These are phyloP conservation scores for Microdochium trichocladiopsis DNA, from an alignment of 2,329 filamentous ascomycete species.

Conservation along the genomic window DNA sequence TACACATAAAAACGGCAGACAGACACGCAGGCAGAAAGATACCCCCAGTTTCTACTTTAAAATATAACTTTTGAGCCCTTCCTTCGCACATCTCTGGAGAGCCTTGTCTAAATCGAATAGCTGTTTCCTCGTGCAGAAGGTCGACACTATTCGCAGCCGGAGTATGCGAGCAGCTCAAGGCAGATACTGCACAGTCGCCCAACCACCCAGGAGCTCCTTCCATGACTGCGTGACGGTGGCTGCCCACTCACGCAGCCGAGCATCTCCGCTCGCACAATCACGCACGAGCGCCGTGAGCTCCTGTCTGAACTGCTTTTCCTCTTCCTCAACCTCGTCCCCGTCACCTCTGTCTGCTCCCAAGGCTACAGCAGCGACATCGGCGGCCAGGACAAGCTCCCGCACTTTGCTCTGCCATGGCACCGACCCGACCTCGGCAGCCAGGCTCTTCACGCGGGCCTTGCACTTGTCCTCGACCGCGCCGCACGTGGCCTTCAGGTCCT, in stretches of 20 bases:
- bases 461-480: slow-evolving; percentile 15
- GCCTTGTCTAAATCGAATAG: too few species aligned
- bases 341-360: not conserved
- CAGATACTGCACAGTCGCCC: slow-evolving; percentile 20
- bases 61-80: too few species aligned
- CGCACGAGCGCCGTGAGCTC: slow-evolving; percentile 18
- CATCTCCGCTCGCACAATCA: slow-evolving; percentile 16
- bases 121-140: too few species aligned
- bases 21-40: not conserved
- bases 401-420: not conserved
- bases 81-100: too few species aligned
- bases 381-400: not conserved
- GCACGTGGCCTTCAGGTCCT: slow-evolving; percentile 17
- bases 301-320: slow-evolving; percentile 9
- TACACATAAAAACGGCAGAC: too few species aligned
- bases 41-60: not conserved
- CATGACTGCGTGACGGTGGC: slow-evolving; percentile 27
- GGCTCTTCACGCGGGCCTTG: slow-evolving; percentile 21
- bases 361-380: too few species aligned
- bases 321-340: slow-evolving; percentile 6
- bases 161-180: not conserved
- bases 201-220: slow-evolving; percentile 28
- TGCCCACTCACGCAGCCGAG: slow-evolving; percentile 18
- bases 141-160: not conserved
- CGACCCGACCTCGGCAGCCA: slow-evolving; percentile 8